Evolutionary conservation across 768 basidiomycete genomes (phyloP), one percentile per base, ranked within the genome.

Genomic region (Agaricus blazei): DNA sequence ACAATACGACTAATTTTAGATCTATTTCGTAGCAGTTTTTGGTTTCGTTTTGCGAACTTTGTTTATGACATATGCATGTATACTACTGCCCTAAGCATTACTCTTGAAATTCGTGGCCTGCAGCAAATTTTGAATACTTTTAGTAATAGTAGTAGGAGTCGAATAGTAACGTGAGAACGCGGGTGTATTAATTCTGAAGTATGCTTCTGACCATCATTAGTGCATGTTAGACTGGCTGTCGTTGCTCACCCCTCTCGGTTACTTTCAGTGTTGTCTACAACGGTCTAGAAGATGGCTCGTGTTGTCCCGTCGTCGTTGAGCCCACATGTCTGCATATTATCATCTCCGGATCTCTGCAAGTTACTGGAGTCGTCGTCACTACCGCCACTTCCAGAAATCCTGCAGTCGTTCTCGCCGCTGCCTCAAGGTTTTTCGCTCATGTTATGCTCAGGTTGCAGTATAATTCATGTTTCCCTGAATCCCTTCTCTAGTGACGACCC

Each of bases 351-450:
- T 70, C 79, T 93, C 31, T 68, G 72, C 48, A 75, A 82, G 34
- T 75, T 90, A 36, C 70, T 93, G 45, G 68, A 72, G 28, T 64
- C 74, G 1, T 77, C 83, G 8, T 79, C 80, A 1, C 70, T 93
- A 15, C 91, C 91, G 2, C 75, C 85, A 14, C 71, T 93, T 12
- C 81, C 83, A 34, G 76, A 86, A 61, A 81, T 93, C 54, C 76
- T 93, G 28, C 90, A 93, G 66, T 90, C 88, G 2, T 93, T 93
- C 63, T 88, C 89, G 2, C 91, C 91, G 9, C 72, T 93, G 49
- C 84, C 88, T 0, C 84, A 90, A 77, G 88, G 90, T 88, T 67
- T 34, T 54, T 53, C 14, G 24, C 42, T 48, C 40, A 28, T 26
- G 27, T 36, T 34, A 28, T 24, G 23, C 11, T 34, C 40, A n/a